These are phyloP conservation scores for Bruguiera sexangula DNA, from an alignment of 345 rosid genomes.

Conservation along the genomic window DNA sequence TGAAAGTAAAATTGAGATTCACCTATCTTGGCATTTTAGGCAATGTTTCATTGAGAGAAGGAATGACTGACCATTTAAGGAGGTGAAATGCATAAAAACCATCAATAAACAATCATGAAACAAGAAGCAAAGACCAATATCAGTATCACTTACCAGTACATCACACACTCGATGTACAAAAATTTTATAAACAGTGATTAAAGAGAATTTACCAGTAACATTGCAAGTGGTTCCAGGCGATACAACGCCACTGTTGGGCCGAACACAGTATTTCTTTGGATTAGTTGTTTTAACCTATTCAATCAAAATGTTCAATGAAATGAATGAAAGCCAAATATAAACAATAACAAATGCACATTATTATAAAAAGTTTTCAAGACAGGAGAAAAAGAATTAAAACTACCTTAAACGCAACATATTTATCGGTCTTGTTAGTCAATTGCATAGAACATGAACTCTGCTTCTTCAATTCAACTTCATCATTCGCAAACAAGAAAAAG, in stretches of 20 bases:
- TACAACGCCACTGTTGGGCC: constrained; percentile 77
- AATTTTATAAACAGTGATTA: background rate
- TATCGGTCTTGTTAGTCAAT: constrained; percentile 63
- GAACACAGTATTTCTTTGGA: constrained; percentile 79
- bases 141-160: too few relatives aligned
- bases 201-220: constrained; percentile 51
- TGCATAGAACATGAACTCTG: constrained; percentile 77
- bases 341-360: background rate
- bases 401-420: constrained; percentile 78
- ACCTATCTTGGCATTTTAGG: background rate
- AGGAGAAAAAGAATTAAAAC: background rate
- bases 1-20: background rate
- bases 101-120: background rate
- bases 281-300: constrained; percentile 81
- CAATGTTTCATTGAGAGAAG: background rate
- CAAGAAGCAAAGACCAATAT: too few relatives aligned
- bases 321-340: background rate
- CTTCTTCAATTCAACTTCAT: constrained; percentile 76
- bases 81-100: background rate
- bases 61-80: background rate
- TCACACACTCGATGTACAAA: background rate
- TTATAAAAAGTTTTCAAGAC: background rate
- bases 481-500: background rate
- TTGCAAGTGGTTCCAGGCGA: constrained; percentile 56
- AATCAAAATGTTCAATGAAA: background rate